phyloP scores from a whole-genome alignment of 805 yeast genomes.

The Candida gorgasii region DNA sequence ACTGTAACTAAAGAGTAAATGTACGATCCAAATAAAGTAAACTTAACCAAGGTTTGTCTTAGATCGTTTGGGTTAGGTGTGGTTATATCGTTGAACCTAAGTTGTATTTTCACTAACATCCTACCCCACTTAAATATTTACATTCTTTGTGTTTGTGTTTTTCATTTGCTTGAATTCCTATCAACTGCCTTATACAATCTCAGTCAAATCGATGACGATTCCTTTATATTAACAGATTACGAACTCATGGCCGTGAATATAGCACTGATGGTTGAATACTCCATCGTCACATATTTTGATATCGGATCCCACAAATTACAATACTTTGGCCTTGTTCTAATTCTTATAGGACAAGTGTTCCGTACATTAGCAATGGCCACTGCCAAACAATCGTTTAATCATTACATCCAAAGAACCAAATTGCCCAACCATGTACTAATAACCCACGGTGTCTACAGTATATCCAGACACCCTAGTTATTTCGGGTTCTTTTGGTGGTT shows the following conservation, averaged over 20 bases:
- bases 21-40: slow-evolving; percentile 29
- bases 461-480: slow-evolving; percentile 85
- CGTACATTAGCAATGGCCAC: slow-evolving; percentile 84
- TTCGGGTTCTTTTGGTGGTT: slow-evolving; percentile 95
- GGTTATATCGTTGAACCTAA: slow-evolving; percentile 19
- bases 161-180: slow-evolving; percentile 82
- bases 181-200: slow-evolving; percentile 77
- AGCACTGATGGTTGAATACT: slow-evolving; percentile 20
- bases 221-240: slow-evolving; percentile 34
- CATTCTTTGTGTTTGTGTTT: slow-evolving; percentile 51
- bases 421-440: slow-evolving; percentile 63
- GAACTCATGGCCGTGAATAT: slow-evolving; percentile 28
- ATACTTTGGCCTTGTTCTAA: slow-evolving; percentile 47
- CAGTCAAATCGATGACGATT: slow-evolving; percentile 64
- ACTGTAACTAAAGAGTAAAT: too few species aligned
- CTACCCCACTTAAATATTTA: slow-evolving; percentile 35
- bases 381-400: slow-evolving; percentile 86
- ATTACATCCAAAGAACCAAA: slow-evolving; percentile 60
- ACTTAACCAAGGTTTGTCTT: slow-evolving; percentile 29
- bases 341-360: slow-evolving; percentile 61
- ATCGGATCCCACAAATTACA: neutral
- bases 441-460: slow-evolving; percentile 68
- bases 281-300: neutral
- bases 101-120: neutral
- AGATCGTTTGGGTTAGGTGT: slow-evolving; percentile 37